phyloP scores from a whole-genome alignment of 1,284 basidiomycete species.

The Mycosarcoma mackinlayi region DNA sequence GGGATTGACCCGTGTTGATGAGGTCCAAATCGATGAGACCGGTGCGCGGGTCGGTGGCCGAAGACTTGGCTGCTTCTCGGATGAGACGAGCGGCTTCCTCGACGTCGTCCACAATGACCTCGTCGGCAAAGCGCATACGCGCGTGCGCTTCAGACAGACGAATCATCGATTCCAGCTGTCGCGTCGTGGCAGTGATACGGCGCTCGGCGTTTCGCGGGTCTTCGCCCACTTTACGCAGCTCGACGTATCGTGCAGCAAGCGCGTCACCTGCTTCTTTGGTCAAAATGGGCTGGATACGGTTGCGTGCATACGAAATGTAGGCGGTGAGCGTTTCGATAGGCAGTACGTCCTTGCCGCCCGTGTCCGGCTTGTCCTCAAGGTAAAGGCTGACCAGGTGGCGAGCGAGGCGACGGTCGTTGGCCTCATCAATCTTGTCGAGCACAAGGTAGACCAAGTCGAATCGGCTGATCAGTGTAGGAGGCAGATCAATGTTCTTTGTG shows the following conservation, averaged over 20 bases:
- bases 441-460: constrained; percentile 99
- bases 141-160: constrained; percentile 97
- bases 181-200: constrained; percentile 96
- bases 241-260: constrained; percentile 89
- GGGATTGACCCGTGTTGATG: constrained; percentile 90
- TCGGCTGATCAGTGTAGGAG: constrained; percentile 95
- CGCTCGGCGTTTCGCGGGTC: constrained; percentile 82
- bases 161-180: constrained; percentile 97
- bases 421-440: constrained; percentile 88
- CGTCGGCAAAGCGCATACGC: constrained; percentile 87
- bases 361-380: constrained; percentile 85
- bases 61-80: constrained; percentile 90
- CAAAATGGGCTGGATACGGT: constrained; percentile 88
- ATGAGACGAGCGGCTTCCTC: constrained; percentile 90
- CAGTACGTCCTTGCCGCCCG: constrained; percentile 79
- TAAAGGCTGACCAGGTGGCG: constrained; percentile 93
- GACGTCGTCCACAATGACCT: constrained; percentile 88
- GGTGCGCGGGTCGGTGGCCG: constrained; percentile 81
- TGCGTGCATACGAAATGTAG: constrained; percentile 92
- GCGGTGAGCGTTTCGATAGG: constrained; percentile 88
- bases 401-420: constrained; percentile 86
- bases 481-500: constrained; percentile 76
- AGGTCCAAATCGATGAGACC: constrained; percentile 96
- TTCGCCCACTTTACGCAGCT: constrained; percentile 87
- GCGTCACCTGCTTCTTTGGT: constrained; percentile 86